Base-by-base conservation (phyloP, 1,139 yeast genomes). In the Maudiozyma humilis region DNA sequence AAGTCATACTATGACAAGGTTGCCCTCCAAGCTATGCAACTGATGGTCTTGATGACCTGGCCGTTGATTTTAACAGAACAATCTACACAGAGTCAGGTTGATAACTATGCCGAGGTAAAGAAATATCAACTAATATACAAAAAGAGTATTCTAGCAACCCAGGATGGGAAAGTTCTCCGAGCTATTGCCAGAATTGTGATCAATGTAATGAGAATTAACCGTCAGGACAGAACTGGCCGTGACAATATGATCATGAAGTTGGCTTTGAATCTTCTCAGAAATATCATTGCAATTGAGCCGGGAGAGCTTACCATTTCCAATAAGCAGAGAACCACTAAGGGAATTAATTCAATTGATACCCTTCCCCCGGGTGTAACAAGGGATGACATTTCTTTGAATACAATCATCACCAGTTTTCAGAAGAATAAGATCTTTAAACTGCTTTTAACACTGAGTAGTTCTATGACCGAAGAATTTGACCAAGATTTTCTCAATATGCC, bases 41-140 rank as follows among this genome's bases (percentile, higher is more conserved):
- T 93, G 12, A 65, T 91, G 47, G 96, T 87, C 1, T 78, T 86
- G 3, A 69, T 93, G 57, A 84, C 96, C 0, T 85, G 95, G 88
- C 97, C 97, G 0, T 64, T 84, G 5, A 79, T 78, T 31, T 65
- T 82, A 42, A 69, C 76, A 18, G 75, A 73, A 31, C 70, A 69
- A 19, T 67, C 78, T 2, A 67, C 74, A 2, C 52, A 54, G 19
- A 74, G 74, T 44, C 88, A 84, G 56, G 70, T 75, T 41, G 65
- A 72, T 27, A 70, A 77, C 41, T 80, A 73, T 52, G 70, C 79
- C n/a, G 75, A 76, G 43, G 65, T 89, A 42, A 74, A 76, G 51
- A 76, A 76, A 51, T 76, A 82, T 19, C 95, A 88, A 50, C 57
- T 82, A 20, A 59, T 65, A 4, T 91, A 91, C 64, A 93, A 91